Conservation (phyloP, 352 stramenopile species). For the Phytophthora podocarpi region DNA sequence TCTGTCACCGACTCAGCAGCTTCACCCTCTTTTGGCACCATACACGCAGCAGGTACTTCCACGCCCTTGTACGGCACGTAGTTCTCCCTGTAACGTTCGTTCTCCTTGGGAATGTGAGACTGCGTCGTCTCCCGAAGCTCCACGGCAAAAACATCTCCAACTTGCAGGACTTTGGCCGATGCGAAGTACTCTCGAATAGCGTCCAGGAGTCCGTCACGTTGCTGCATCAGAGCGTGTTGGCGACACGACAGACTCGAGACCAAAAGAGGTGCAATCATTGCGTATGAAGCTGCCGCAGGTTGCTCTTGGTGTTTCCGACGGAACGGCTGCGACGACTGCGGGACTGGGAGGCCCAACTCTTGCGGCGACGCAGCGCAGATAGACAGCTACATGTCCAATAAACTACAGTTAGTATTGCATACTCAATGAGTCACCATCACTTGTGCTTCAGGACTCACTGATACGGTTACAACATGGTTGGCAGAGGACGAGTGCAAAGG, state of each 20-base stretch:
- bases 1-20: slow-evolving; percentile 14
- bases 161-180: slow-evolving; percentile 63
- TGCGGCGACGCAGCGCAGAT: slow-evolving; percentile 43
- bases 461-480: slow-evolving; percentile 30
- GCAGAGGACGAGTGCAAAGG: slow-evolving; percentile 39
- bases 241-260: slow-evolving; percentile 67
- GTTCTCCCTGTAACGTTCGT: slow-evolving; percentile 19
- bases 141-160: slow-evolving; percentile 73
- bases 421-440: no score
- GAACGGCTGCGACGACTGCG: slow-evolving; percentile 30
- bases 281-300: slow-evolving; percentile 54
- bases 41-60: slow-evolving; percentile 43
- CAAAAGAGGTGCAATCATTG: slow-evolving; percentile 68
- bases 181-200: slow-evolving; percentile 69
- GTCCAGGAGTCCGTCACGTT: slow-evolving; percentile 59
- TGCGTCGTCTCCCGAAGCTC: slow-evolving; percentile 52
- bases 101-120: slow-evolving; percentile 26
- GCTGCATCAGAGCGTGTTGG: slow-evolving; percentile 58
- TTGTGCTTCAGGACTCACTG: slow-evolving; percentile 42
- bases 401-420: background rate
- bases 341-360: slow-evolving; percentile 56
- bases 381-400: slow-evolving; percentile 31
- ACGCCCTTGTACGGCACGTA: slow-evolving; percentile 53
- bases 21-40: slow-evolving; percentile 21
- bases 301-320: slow-evolving; percentile 60